Base-by-base conservation (phyloP, 495 filamentous ascomycete genomes). In the Lophiotrema nucula region DNA sequence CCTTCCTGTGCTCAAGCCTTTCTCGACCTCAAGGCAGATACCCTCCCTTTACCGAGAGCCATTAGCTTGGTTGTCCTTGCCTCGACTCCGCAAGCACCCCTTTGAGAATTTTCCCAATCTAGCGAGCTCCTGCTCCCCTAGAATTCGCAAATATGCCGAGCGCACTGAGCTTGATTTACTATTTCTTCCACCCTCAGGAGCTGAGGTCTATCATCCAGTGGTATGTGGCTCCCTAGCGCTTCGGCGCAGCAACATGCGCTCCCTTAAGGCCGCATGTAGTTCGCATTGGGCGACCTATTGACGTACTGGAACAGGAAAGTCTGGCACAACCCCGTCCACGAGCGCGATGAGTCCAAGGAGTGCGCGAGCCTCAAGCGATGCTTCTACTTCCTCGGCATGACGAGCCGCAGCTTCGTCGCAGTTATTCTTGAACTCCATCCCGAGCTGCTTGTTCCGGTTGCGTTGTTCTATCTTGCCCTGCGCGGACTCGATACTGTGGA, bases 391-490 rank as follows among this genome's bases (percentile, higher is more conserved):
- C 82, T 98, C 49, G 81, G 95, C 65, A 47, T 86, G 77, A 97
- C 93, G 15, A 96, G 90, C 65, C 88, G 93, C 28, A 96, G 90
- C 64, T 98, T 98, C 76, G 83, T 84, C 47, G 78, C 92, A 22
- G 93, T 98, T 66, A 98, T 98, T 68, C 83, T 95, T 71, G 93
- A 98, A 69, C 79, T 98, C 15, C 89, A 96, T 66, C 90, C 91
- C 0, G 92, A 98, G 73, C 81, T 98, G 16, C 83, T 97, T 21
- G 80, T 96, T 31, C 90, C 95, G 1, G 79, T 98, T 42, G 84
- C 82, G 47, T 77, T 97, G n/a, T 98, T 98, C 80, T 98, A 98
- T 74, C 79, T 98, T 31, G 82, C 87, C 28, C 79, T 98, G 13
- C 86, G 93, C 47, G 95, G 87, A 8, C 80, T 98, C 43, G 93